These are phyloP conservation scores for Teunomyces pallodes DNA, from an alignment of 805 yeast species.

Conservation along the genomic window DNA sequence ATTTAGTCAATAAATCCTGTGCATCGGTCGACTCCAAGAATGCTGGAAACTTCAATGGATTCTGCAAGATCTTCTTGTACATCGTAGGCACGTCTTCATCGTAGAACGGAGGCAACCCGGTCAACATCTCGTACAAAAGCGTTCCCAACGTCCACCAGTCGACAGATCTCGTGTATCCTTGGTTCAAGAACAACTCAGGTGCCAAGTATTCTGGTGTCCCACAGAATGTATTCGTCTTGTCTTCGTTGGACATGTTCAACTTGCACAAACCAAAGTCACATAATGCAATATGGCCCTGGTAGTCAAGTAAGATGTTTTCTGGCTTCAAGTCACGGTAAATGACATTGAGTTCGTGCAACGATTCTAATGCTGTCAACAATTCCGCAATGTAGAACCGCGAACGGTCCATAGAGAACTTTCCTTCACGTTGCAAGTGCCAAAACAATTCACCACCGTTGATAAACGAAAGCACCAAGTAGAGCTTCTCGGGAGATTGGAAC, in stretches of 20 bases:
- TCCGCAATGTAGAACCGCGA: slow-evolving; percentile 94
- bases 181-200: slow-evolving; percentile 87
- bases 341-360: slow-evolving; percentile 85
- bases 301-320: slow-evolving; percentile 89
- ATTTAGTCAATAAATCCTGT: slow-evolving; percentile 68
- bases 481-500: slow-evolving; percentile 94
- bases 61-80: slow-evolving; percentile 91
- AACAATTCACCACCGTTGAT: slow-evolving; percentile 97
- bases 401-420: slow-evolving; percentile 83
- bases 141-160: slow-evolving; percentile 99
- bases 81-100: slow-evolving; percentile 90
- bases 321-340: slow-evolving; percentile 96
- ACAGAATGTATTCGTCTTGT: slow-evolving; percentile 89
- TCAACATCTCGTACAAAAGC: slow-evolving; percentile 89
- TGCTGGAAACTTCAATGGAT: slow-evolving; percentile 84
- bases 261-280: slow-evolving; percentile 98
- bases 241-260: slow-evolving; percentile 87
- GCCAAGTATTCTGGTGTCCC: slow-evolving; percentile 98
- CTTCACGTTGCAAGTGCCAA: slow-evolving; percentile 88
- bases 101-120: slow-evolving; percentile 95
- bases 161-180: slow-evolving; percentile 92
- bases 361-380: slow-evolving; percentile 86
- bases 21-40: slow-evolving; percentile 81
- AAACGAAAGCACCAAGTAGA: slow-evolving; percentile 85
- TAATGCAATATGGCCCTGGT: slow-evolving; percentile 95